phyloP scores from a whole-genome alignment of 1,139 yeast genomes.

The Kurtzmaniella quercitrusa region DNA sequence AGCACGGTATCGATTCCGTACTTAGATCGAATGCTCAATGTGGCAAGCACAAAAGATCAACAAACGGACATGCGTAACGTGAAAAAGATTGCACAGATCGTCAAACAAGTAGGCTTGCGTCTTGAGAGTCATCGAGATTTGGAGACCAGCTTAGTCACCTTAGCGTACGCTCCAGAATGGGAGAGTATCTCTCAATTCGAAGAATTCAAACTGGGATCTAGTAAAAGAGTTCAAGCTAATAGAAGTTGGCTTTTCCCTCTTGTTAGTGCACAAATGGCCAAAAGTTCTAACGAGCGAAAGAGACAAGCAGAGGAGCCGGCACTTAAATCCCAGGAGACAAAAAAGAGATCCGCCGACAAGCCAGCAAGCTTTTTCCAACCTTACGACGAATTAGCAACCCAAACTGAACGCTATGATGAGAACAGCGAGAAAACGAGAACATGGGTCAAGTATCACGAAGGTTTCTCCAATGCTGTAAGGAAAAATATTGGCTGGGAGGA shows the following conservation, averaged over 20 bases:
- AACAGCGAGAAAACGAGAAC: constrained; percentile 37
- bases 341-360: neutral
- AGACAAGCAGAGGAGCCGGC: constrained; percentile 1
- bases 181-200: constrained; percentile 30
- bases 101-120: constrained; percentile 24
- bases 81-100: constrained; percentile 26
- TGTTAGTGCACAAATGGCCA: constrained; percentile 39
- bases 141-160: constrained; percentile 25
- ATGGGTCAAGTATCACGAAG: constrained; percentile 93
- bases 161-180: constrained; percentile 36
- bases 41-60: constrained; percentile 18
- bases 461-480: constrained; percentile 90
- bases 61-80: constrained; percentile 23
- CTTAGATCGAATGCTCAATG: constrained; percentile 1
- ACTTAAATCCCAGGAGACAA: constrained; percentile 2
- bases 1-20: constrained; percentile 1
- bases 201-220: constrained; percentile 13
- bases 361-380: constrained; percentile 28
- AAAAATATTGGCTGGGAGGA: constrained; percentile 80
- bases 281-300: constrained; percentile 17
- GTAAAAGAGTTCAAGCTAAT: constrained; percentile 24
- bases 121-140: constrained; percentile 33
- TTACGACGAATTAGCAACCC: constrained; percentile 31
- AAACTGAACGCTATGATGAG: constrained; percentile 14
- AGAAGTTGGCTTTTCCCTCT: constrained; percentile 38